Evolutionary conservation across 192 early-diverging fungal genomes (phyloP).

Genomic region (Globomyces pollinis-pini): DNA sequence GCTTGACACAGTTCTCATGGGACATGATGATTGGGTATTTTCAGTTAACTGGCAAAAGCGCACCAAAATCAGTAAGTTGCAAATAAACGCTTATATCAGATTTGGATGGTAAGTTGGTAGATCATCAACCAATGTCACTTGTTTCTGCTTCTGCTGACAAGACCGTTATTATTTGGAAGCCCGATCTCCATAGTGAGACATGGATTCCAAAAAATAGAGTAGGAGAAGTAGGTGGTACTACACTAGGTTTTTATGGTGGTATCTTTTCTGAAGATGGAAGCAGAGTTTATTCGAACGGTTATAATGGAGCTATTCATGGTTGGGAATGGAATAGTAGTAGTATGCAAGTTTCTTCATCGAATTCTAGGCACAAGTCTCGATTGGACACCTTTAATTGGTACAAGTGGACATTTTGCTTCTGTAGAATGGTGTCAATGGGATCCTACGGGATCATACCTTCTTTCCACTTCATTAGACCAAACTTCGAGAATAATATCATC

Average conservation of each 20-base stretch:
- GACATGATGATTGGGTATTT: conserved; percentile 95
- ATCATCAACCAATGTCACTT: conserved; percentile 60
- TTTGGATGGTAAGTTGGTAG: neutral
- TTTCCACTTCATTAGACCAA: conserved; percentile 80
- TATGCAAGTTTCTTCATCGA: conserved; percentile 18
- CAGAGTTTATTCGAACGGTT: conserved; percentile 66
- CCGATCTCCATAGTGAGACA: conserved; percentile 66
- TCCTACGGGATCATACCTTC: conserved; percentile 59
- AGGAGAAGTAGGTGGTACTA: conserved; percentile 79
- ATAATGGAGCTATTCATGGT: conserved; percentile 74
- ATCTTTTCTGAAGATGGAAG: conserved; percentile 58
- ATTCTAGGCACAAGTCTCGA: conserved; percentile 22
- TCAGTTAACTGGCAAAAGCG: conserved; percentile 68
- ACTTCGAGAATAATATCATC: conserved; percentile 76
- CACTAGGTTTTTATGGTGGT: conserved; percentile 76
- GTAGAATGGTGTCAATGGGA: conserved; percentile 83
- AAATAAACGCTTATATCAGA: neutral
- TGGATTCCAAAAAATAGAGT: conserved; percentile 80
- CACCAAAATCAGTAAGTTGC: conserved; percentile 16
- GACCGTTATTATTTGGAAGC: conserved; percentile 83
- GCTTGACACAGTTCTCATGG: conserved; percentile 87
- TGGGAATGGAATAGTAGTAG: conserved; percentile 49
- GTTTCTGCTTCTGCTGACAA: conserved; percentile 87
- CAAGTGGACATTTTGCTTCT: conserved; percentile 73
- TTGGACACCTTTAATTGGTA: conserved; percentile 66